Percentiles rank a stretch among this genome's conserved stretches.
These are phyloP conservation scores for Athelia psychrophila DNA, from an alignment of 1,284 basidiomycete species.

Conservation along the genomic window DNA sequence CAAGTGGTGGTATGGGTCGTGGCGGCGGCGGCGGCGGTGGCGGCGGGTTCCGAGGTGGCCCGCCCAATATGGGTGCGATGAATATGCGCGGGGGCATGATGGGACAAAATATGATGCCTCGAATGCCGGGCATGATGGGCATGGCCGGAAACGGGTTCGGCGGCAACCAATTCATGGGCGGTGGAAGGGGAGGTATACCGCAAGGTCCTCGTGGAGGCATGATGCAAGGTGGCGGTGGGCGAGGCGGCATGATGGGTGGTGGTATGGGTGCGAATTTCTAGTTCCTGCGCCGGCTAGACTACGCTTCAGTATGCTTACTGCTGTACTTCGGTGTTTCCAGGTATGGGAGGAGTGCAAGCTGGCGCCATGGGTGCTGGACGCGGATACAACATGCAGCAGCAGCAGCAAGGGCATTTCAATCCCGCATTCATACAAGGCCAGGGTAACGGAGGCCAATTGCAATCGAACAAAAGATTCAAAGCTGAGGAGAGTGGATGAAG, in stretches of 20 bases:
- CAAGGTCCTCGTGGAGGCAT: constrained; percentile 33
- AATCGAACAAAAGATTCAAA: constrained; percentile 31
- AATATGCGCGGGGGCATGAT: constrained; percentile 36
- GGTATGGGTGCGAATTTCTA: constrained; percentile 75
- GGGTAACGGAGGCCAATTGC: constrained; percentile 16
- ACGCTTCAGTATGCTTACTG: constrained; percentile 41
- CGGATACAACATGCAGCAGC: constrained; percentile 22
- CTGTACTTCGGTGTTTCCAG: constrained; percentile 32
- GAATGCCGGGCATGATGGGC: constrained; percentile 28
- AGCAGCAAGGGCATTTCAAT: constrained; percentile 62
- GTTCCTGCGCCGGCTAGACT: constrained; percentile 25
- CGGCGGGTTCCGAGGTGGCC: constrained; percentile 49
- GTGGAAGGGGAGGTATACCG: constrained; percentile 18
- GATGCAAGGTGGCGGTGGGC: constrained; percentile 37
- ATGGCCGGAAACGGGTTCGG: constrained; percentile 36
- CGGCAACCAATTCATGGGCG: constrained; percentile 25
- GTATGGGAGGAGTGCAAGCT: constrained; percentile 44
- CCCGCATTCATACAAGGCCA: constrained; percentile 64
- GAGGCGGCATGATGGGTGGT: constrained; percentile 36
- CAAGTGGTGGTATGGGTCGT: constrained; percentile 27
- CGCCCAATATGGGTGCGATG: constrained; percentile 33
- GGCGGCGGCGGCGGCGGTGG: constrained; percentile 37
- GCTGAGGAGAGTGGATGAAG: constrained; percentile 40
- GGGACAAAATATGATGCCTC: constrained; percentile 33
- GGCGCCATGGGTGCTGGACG: constrained; percentile 43